Conservation (phyloP, 139 green algal species). For the Trebouxia sp. region DNA sequence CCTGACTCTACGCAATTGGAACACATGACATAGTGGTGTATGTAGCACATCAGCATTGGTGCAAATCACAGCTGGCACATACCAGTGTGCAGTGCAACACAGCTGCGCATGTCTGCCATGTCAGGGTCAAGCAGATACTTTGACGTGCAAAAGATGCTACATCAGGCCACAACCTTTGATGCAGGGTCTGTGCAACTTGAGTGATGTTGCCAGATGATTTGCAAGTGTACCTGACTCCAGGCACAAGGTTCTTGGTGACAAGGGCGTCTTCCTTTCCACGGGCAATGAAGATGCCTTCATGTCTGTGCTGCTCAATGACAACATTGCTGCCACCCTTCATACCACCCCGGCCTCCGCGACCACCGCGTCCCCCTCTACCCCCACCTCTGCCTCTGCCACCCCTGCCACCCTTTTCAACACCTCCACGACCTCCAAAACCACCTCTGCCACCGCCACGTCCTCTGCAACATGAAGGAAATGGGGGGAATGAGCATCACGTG, state of each 20-base stretch:
- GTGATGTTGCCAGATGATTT: not conserved
- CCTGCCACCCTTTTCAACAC: conserved; percentile 44
- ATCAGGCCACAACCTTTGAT: too few species aligned
- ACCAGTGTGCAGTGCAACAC: too few species aligned
- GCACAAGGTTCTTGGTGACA: conserved; percentile 95
- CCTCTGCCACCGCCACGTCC: conserved; percentile 46
- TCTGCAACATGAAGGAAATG: not conserved
- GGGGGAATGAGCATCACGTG: too few species aligned
- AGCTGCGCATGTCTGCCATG: too few species aligned
- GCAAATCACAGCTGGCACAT: too few species aligned
- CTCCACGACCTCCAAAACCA: conserved; percentile 37
- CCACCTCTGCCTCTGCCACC: conserved; percentile 56
- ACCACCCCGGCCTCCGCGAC: conserved; percentile 68
- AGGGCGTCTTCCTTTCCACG: conserved; percentile 95
- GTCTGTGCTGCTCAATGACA: conserved; percentile 91
- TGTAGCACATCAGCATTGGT: too few species aligned
- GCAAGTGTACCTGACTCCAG: conserved; percentile 52
- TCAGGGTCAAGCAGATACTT: too few species aligned
- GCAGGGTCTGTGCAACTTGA: too few species aligned
- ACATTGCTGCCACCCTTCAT: conserved; percentile 83
- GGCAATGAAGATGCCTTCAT: conserved; percentile 98
- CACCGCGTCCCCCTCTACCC: conserved; percentile 49
- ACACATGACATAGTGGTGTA: too few species aligned
- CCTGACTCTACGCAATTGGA: too few species aligned
- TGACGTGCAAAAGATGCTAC: too few species aligned